Evolutionary conservation across 805 yeast genomes (phyloP).

Genomic region (Spathaspora girioi): DNA sequence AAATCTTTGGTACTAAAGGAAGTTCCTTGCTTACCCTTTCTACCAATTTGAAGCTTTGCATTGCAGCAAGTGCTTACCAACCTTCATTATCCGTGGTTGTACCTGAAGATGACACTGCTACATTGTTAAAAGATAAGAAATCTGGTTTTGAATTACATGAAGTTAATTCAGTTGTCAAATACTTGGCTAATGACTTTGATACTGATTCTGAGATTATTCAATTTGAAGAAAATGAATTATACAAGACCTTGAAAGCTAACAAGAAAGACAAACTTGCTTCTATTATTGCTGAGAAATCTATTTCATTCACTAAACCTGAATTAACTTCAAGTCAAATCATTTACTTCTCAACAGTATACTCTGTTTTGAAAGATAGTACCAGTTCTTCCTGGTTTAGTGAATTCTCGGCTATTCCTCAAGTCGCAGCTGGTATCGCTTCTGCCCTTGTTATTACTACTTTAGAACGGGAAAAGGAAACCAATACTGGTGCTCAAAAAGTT

Average conservation of each 20-base stretch:
- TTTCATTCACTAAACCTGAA: slow-evolving; percentile 18
- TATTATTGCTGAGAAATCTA: slow-evolving; percentile 12
- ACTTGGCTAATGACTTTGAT: slow-evolving; percentile 49
- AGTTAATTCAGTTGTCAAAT: slow-evolving; percentile 68
- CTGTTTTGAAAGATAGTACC: slow-evolving; percentile 26
- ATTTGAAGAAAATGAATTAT: slow-evolving; percentile 44
- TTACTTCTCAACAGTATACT: slow-evolving; percentile 55
- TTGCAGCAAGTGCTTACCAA: slow-evolving; percentile 35
- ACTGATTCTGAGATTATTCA: slow-evolving; percentile 27
- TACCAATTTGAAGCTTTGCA: slow-evolving; percentile 40
- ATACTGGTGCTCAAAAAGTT: slow-evolving; percentile 38
- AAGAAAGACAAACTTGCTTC: slow-evolving; percentile 20
- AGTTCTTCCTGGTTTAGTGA: slow-evolving; percentile 46
- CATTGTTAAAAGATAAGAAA: slow-evolving; percentile 32
- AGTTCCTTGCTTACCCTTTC: slow-evolving; percentile 25
- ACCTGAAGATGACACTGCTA: slow-evolving; percentile 13
- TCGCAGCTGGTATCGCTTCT: slow-evolving; percentile 41
- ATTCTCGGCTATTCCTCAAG: slow-evolving; percentile 34
- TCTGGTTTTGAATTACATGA: slow-evolving; percentile 50
- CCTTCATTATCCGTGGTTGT: slow-evolving; percentile 18
- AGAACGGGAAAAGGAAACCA: slow-evolving; percentile 34
- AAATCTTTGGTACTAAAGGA: slow-evolving; percentile 27
- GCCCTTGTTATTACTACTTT: slow-evolving; percentile 47
- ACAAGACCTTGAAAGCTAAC: slow-evolving; percentile 34
- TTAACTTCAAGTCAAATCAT: slow-evolving; percentile 53